phyloP scores from a whole-genome alignment of 371 early-diverging fungal genomes.

The Basidiobolus meristosporus region DNA sequence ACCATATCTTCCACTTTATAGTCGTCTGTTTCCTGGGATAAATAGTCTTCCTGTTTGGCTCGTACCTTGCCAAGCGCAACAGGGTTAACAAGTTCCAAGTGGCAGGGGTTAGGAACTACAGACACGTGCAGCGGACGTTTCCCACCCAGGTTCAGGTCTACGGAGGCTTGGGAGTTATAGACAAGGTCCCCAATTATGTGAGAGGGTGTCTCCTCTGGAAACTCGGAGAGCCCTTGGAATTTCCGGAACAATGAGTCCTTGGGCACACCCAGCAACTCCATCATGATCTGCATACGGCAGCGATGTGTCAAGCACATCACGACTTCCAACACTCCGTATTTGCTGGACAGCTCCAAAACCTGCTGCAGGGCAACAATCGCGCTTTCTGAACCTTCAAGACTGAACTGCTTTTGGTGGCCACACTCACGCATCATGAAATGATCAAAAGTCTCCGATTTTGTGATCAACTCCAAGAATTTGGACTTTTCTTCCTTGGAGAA shows the following conservation, averaged over 20 bases:
- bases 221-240: conserved; percentile 56
- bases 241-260: conserved; percentile 42
- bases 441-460: conserved; percentile 48
- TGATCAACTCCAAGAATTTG: not conserved
- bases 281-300: conserved; percentile 80
- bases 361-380: conserved; percentile 84
- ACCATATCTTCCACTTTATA: conserved; percentile 41
- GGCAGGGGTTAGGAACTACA: conserved; percentile 85
- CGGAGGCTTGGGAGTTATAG: conserved; percentile 52
- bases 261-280: conserved; percentile 35
- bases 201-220: conserved; percentile 71
- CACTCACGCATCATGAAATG: conserved; percentile 89
- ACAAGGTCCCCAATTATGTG: conserved; percentile 59
- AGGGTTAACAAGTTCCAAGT: conserved; percentile 86
- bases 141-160: not conserved
- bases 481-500: not conserved
- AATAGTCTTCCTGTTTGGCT: conserved; percentile 57
- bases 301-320: conserved; percentile 94
- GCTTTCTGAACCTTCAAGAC: conserved; percentile 91
- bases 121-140: conserved; percentile 47
- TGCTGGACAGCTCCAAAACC: conserved; percentile 24
- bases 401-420: conserved; percentile 87
- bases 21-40: too few species aligned
- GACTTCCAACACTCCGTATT: conserved; percentile 56
- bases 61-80: conserved; percentile 87